Evolutionary conservation across 2,329 filamentous ascomycete genomes (phyloP).

Genomic region (Orbilia blumenaviensis): DNA sequence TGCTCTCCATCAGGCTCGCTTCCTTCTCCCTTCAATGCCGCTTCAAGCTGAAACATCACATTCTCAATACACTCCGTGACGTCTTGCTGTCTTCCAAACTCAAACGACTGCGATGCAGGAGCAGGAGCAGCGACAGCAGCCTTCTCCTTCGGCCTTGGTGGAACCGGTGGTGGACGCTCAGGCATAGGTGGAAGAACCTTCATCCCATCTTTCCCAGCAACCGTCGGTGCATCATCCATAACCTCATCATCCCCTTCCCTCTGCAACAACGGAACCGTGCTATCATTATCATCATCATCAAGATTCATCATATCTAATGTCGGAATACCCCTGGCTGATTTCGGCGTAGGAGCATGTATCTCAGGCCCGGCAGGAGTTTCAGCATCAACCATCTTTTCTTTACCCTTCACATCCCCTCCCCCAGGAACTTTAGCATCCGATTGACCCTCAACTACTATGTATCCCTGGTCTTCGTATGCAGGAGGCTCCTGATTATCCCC

Average conservation of each 20-base stretch:
- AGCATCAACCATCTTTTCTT: neutral
- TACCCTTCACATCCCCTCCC: neutral
- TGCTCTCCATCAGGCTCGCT: constrained; percentile 77
- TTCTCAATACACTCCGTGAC: constrained; percentile 95
- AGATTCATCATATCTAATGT: constrained; percentile 34
- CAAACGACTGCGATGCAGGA: constrained; percentile 60
- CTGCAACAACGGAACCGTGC: constrained; percentile 37
- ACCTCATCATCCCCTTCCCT: constrained; percentile 56
- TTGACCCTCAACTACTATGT: constrained; percentile 44
- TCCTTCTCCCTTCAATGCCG: constrained; percentile 78
- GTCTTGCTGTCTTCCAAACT: constrained; percentile 82
- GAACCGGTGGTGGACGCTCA: constrained; percentile 68
- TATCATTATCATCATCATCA: constrained; percentile 47
- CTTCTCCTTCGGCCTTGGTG: constrained; percentile 65
- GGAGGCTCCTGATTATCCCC: constrained; percentile 54
- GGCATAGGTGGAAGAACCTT: constrained; percentile 59
- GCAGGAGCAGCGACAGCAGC: neutral
- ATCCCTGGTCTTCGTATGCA: constrained; percentile 48
- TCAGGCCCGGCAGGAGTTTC: constrained; percentile 15
- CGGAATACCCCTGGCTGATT: neutral
- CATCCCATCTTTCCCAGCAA: constrained; percentile 38
- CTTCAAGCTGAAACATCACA: constrained; percentile 88
- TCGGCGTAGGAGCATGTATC: constrained; percentile 16
- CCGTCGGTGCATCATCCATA: constrained; percentile 56
- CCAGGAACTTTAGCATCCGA: neutral